phyloP scores from a whole-genome alignment of 73 alveolate genomes.

The Paramecium caudatum region DNA sequence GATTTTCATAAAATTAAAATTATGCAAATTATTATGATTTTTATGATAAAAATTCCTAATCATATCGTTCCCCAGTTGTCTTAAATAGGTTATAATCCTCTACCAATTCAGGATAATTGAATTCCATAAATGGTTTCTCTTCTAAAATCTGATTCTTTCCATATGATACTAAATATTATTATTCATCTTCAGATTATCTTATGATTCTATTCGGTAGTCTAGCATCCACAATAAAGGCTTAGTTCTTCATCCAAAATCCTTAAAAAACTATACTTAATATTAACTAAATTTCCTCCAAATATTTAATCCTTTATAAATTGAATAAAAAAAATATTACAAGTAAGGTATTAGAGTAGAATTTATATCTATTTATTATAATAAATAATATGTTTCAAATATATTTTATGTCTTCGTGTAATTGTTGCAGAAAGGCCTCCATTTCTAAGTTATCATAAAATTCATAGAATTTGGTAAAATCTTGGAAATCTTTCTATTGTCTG shows the following conservation, averaged over 20 bases:
- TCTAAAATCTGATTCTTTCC: slow-evolving; percentile 1
- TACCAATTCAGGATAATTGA: slow-evolving; percentile 42
- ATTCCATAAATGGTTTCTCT: slow-evolving; percentile 1
- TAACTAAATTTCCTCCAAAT: no score
- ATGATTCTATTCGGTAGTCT: not conserved
- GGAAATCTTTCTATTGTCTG: not conserved
- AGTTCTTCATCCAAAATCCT: not conserved
- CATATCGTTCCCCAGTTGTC: slow-evolving; percentile 58
- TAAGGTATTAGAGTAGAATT: no score
- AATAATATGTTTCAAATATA: not conserved
- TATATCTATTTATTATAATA: no score
- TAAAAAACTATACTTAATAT: no score
- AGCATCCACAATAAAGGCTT: slow-evolving; percentile 11
- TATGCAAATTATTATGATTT: not conserved
- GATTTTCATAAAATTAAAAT: slow-evolving; percentile 5
- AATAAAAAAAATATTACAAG: no score
- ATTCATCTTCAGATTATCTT: not conserved
- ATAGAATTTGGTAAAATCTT: slow-evolving; percentile 40
- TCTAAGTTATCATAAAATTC: slow-evolving; percentile 58
- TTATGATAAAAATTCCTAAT: slow-evolving; percentile 17
- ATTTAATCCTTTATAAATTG: no score
- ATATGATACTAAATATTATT: not conserved
- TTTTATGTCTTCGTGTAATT: not conserved
- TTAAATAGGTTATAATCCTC: slow-evolving; percentile 32
- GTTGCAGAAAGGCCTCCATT: not conserved